These are phyloP conservation scores for Haematococcus sp. DNA, from an alignment of 139 green algal species.

Conservation along the genomic window DNA sequence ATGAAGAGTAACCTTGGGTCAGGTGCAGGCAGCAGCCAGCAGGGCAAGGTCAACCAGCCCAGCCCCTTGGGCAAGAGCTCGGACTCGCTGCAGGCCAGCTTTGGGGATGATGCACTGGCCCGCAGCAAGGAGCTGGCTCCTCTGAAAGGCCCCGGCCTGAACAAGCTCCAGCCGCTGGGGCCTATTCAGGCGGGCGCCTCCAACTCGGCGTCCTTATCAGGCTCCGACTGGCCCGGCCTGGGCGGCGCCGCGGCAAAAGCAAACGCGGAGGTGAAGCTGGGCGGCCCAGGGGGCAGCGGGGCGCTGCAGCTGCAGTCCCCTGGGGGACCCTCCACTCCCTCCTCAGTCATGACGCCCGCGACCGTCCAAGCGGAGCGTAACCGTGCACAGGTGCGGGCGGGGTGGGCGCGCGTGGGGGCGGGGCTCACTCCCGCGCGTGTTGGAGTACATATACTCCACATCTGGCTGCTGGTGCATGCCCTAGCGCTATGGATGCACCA, in stretches of 20 bases:
- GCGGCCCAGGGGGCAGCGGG: neutral
- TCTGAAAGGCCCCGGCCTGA: neutral
- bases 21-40: neutral
- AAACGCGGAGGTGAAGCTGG: neutral
- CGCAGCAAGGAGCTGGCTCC: conserved; percentile 13
- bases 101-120: neutral
- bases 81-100: conserved; percentile 8
- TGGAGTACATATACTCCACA: no score
- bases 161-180: neutral
- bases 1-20: neutral
- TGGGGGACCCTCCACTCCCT: neutral
- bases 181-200: neutral
- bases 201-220: neutral
- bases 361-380: no score
- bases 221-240: neutral
- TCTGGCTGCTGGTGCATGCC: no score
- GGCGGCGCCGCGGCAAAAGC: neutral
- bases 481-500: no score
- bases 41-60: neutral
- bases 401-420: no score
- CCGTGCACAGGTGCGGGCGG: no score
- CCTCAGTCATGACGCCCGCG: neutral
- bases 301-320: neutral
- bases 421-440: no score
- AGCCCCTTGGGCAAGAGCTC: neutral